Percentiles rank a stretch among this genome's conserved stretches.
These are phyloP conservation scores for Curvularia spicifera DNA, from an alignment of 2,329 filamentous ascomycete genomes.

Conservation along the genomic window DNA sequence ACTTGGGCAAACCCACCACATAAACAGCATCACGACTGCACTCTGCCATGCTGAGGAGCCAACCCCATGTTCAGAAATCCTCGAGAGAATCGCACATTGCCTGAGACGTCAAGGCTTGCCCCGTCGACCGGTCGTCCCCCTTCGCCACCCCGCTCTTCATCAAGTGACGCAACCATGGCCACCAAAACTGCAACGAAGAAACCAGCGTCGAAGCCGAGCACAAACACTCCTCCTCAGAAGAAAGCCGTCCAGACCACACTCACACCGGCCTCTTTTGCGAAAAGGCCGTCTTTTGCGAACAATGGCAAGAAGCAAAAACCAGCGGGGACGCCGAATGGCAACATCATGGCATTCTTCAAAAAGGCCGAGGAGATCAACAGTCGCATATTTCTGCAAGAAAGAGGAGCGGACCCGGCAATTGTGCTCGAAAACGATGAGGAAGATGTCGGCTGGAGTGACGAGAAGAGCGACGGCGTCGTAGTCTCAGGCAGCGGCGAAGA, in stretches of 20 bases:
- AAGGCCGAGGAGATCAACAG: slow-evolving; percentile 55
- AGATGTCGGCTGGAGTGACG: slow-evolving; percentile 43
- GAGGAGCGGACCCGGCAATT: slow-evolving; percentile 27
- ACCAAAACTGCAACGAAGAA: slow-evolving; percentile 34
- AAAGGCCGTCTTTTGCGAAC: slow-evolving; percentile 41
- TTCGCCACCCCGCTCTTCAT: slow-evolving; percentile 54
- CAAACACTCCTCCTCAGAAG: slow-evolving; percentile 26
- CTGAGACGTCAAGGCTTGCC: slow-evolving; percentile 44
- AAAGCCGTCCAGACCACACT: slow-evolving; percentile 45
- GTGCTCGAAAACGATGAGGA: slow-evolving; percentile 34
- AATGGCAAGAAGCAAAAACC: slow-evolving; percentile 48
- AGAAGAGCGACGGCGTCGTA: slow-evolving; percentile 23
- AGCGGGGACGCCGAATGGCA: slow-evolving; percentile 55
- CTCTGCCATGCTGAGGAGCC: background rate
- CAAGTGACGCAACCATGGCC: slow-evolving; percentile 28
- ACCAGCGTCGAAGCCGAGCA: slow-evolving; percentile 22
- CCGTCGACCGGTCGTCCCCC: slow-evolving; percentile 61
- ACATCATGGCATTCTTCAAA: slow-evolving; percentile 62
- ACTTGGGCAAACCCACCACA: background rate
- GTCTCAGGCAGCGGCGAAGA: slow-evolving; percentile 29
- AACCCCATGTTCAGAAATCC: slow-evolving; percentile 62
- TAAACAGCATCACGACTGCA: background rate
- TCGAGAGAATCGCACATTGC: slow-evolving; percentile 53
- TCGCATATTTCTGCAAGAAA: slow-evolving; percentile 48
- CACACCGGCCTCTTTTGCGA: slow-evolving; percentile 39